Evolutionary conservation across 208 protist species (phyloP), one percentile per base, ranked within the genome.

Genomic region (Acanthamoeba healyi): DNA sequence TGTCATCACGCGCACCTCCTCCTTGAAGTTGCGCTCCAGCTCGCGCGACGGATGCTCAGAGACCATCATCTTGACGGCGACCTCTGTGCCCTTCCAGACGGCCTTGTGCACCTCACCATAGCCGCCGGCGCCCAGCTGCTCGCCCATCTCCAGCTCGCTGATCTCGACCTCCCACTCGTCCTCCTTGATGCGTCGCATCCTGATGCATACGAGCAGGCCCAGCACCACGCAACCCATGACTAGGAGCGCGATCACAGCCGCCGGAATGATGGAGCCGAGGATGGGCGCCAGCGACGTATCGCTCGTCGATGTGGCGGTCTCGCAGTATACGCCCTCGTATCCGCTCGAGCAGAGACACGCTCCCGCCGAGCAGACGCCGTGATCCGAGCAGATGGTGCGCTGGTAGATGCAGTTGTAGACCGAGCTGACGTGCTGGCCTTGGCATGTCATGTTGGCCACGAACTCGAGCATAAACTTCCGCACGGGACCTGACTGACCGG

Each of bases 41-140:
- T 74, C 86, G 36, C 63, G 34, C 22, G 34, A 40, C 19, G 44
- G n/a, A 29, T 77, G 5, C 40, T 92, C 56, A 4, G 86, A 65
- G 26, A 92, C 5, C 81, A 92, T 92, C 56, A 77, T 49, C 63
- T 92, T 92, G 63, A 92, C 86, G 54, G 86, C 86, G 15, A 92
- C 86, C 42, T 92, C 86, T 22, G 86, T 92, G 49, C 86, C 86
- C 42, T 92, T 92, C 86, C 86, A 92, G 29, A 92, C 58, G 44
- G 86, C 86, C 56, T 74, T 65, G 56, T 77, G 38, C 36, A 92
- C 86, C 38, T 92, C 86, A 24, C 86, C 86, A 26, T 77, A 92
- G 17, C 61, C 56, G 51, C 86, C 86, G 24, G 38, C 61, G 14
- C 86, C 86, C 12, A 92, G 63, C 56, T 92, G 34, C 44, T 92